Percentiles rank a stretch among this genome's conserved stretches.
These are phyloP conservation scores for Aschersonia sp. DNA, from an alignment of 2,329 filamentous ascomycete genomes.

Conservation along the genomic window DNA sequence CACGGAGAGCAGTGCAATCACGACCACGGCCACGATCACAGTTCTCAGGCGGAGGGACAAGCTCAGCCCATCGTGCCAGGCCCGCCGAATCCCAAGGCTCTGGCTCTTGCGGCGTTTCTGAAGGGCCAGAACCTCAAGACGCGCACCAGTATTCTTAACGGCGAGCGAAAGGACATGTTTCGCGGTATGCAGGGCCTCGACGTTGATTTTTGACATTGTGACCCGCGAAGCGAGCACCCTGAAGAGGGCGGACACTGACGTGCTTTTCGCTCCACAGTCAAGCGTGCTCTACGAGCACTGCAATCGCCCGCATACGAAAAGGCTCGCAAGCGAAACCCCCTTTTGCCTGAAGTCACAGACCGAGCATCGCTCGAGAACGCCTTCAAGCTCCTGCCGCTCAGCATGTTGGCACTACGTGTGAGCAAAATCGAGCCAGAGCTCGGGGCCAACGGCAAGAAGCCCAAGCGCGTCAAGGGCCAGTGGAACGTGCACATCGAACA, in stretches of 20 bases:
- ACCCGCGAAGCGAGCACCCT: neutral
- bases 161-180: conserved; percentile 97
- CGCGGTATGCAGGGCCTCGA: conserved; percentile 45
- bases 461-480: conserved; percentile 84
- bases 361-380: conserved; percentile 79
- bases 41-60: conserved; percentile 26
- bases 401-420: conserved; percentile 83
- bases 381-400: conserved; percentile 90
- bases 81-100: conserved; percentile 74
- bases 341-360: conserved; percentile 78
- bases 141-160: conserved; percentile 83
- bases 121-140: conserved; percentile 73
- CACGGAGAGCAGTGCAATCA: conserved; percentile 11
- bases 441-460: conserved; percentile 48
- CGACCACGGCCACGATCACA: conserved; percentile 13
- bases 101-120: conserved; percentile 83
- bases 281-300: conserved; percentile 83
- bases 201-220: neutral
- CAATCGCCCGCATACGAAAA: conserved; percentile 83
- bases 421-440: conserved; percentile 58
- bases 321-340: conserved; percentile 75
- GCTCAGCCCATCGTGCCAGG: conserved; percentile 58
- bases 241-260: neutral
- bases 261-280: conserved; percentile 49
- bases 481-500: conserved; percentile 95